Base-by-base conservation (phyloP, 371 early-diverging fungal genomes). In the Mortierella sp. region DNA sequence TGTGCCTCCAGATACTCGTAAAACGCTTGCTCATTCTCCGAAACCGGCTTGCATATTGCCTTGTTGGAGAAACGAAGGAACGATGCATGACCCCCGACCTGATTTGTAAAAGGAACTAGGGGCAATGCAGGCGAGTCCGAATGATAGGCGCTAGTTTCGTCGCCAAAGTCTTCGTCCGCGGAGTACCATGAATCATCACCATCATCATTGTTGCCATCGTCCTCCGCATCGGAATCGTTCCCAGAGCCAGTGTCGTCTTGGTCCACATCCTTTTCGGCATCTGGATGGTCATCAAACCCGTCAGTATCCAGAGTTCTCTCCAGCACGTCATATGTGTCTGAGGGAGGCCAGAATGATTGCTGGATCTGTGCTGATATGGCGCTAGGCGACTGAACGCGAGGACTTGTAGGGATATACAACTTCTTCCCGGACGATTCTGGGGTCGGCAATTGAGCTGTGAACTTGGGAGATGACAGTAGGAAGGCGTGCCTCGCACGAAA, bases 31-130 rank as follows among this genome's bases (percentile, higher is more conserved):
- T 98, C 98, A 54, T 85, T 86, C 39, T 79, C 79, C 29, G 92
- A 90, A 54, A 96, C 86, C 7, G 96, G 94, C 67, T 95, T 95
- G 80, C 94, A 95, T 34, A 95, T 85, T 6, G 96, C 95, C 67
- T 86, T 89, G 66, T 93, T 86, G 29, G 91, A 89, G 80, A 95
- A 93, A 39, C 93, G 88, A 37, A 94, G 80, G 40, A 95, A 87
- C 7, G 92, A 87, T 5, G 96, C 90, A 65, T 95, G 95, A 0
- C 95, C 95, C 7, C 95, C 95, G 16, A 91, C 92, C 67, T 90
- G 91, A 78, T 91, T 89, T 8, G 79, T 82, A 72, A 87, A 91
- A 22, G 91, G 91, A n/a, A 82, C 80, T 44, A 91, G 72, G 4
- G 84, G 85, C 37, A 91, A 59, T 10, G 86, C 80, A 0, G 82